Evolutionary conservation across 495 filamentous ascomycete species (phyloP), one percentile per base, ranked within the genome.

Genomic region (Penicillium mononematosum): DNA sequence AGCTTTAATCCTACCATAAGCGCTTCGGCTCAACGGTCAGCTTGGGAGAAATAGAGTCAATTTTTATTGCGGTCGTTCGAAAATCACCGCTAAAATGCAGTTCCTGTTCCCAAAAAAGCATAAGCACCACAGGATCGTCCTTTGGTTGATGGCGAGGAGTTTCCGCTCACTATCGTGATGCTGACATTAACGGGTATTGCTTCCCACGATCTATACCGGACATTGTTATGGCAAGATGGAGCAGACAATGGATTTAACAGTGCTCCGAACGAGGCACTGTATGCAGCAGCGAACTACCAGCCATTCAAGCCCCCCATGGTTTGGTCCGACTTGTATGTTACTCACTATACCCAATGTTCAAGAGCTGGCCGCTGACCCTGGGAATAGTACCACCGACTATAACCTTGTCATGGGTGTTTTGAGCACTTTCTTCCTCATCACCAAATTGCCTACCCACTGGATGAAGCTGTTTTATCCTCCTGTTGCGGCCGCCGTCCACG

Each of bases 321-420:
- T 20, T 96, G 92, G 92, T 89, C 87, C 42, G 75, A 81, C 61
- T 84, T 87, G 92, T 96, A 79, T 61, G 88, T 82, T 45, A 50
- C 43, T 42, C 50, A 57, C 49, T 9, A 12, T 38, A 39, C 53
- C 59, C 51, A 20, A 20, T 41, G 43, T 31, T 24, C 32, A 34
- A 32, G n/a, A 36, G 54, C 45, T 20, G 10, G 12, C 22, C 4
- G 56, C 50, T 34, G 45, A 50, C 45, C 56, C 5, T 27, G 38
- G n/a, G 34, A 58, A 34, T 34, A 96, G 91, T 64, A 71, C 90
- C 41, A 92, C 89, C 49, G 77, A 88, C 50, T 96, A 77, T 74
- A 93, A 95, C 69, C 83, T 96, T 56, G 87, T 90, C 53, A 85
- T 96, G 64, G 83, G 88, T 47, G 85, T 96, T 58, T 71, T 96